Percentiles rank a stretch among this genome's conserved stretches.
phyloP scores from a whole-genome alignment of 768 basidiomycete species.

The Lactifluus subvellereus region DNA sequence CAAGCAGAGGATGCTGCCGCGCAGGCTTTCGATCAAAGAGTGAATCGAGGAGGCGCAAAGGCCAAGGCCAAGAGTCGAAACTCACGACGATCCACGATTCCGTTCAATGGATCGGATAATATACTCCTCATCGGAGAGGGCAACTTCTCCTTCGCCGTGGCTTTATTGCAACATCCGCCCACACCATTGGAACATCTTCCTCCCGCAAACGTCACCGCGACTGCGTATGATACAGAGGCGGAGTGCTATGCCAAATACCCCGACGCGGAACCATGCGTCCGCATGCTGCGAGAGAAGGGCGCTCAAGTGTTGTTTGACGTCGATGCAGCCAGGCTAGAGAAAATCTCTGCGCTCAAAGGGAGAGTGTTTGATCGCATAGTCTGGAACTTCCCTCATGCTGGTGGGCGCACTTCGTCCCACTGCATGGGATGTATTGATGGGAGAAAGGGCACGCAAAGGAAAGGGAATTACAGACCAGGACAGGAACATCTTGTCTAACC shows the following conservation, averaged over 20 bases:
- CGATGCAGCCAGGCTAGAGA: constrained; percentile 78
- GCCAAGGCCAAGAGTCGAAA: constrained; percentile 34
- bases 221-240: constrained; percentile 75
- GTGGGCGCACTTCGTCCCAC: constrained; percentile 35
- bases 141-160: constrained; percentile 86
- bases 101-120: constrained; percentile 57
- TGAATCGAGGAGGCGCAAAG: constrained; percentile 34
- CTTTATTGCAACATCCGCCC: constrained; percentile 51
- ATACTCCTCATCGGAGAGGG: constrained; percentile 88
- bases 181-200: constrained; percentile 47
- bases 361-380: constrained; percentile 71
- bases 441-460: constrained; percentile 43
- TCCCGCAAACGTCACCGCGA: constrained; percentile 70
- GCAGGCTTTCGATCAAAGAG: constrained; percentile 46
- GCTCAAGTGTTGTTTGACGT: constrained; percentile 71
- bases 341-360: constrained; percentile 48
- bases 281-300: constrained; percentile 48
- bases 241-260: constrained; percentile 81
- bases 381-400: constrained; percentile 97
- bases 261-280: constrained; percentile 56
- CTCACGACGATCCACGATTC: constrained; percentile 46
- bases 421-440: background rate
- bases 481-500: constrained; percentile 87
- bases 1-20: constrained; percentile 42
- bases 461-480: constrained; percentile 92